These are phyloP conservation scores for Wickerhamomyces sp. DNA, from an alignment of 1,139 yeast species.

Conservation along the genomic window DNA sequence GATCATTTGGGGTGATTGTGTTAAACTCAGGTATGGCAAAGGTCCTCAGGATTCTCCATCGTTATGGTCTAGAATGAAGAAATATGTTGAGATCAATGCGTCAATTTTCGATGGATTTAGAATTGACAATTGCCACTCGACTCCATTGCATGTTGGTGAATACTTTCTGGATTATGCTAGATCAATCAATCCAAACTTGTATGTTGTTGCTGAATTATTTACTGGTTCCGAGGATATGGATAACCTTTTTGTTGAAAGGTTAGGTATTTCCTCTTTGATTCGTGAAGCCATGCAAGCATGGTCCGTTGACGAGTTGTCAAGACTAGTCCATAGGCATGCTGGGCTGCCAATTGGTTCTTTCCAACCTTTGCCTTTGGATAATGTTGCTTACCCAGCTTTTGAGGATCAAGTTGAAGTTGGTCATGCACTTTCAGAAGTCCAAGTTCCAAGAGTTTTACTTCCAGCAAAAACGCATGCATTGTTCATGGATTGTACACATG, in stretches of 20 bases:
- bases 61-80: constrained; percentile 83
- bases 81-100: constrained; percentile 75
- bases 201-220: constrained; percentile 91
- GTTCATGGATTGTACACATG: constrained; percentile 98
- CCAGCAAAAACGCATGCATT: constrained; percentile 82
- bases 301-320: constrained; percentile 79
- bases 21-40: constrained; percentile 80
- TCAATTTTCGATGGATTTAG: constrained; percentile 79
- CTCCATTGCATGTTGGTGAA: constrained; percentile 94
- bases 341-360: constrained; percentile 95
- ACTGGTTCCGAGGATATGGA: constrained; percentile 92
- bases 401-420: constrained; percentile 22
- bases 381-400: constrained; percentile 57
- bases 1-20: constrained; percentile 97
- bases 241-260: constrained; percentile 80
- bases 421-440: constrained; percentile 47
- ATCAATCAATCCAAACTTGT: constrained; percentile 73
- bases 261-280: constrained; percentile 82
- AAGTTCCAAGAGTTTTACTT: constrained; percentile 59
- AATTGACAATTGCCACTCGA: constrained; percentile 93
- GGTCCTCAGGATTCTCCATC: constrained; percentile 79
- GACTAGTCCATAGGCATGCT: constrained; percentile 86
- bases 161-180: constrained; percentile 85
- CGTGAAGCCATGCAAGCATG: constrained; percentile 98
- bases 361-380: constrained; percentile 69